A percentile compares a stretch with the other conserved stretches of the same genome.
Evolutionary conservation across 306 rosid species (phyloP).

Genomic region (Spatholobus suberectus): DNA sequence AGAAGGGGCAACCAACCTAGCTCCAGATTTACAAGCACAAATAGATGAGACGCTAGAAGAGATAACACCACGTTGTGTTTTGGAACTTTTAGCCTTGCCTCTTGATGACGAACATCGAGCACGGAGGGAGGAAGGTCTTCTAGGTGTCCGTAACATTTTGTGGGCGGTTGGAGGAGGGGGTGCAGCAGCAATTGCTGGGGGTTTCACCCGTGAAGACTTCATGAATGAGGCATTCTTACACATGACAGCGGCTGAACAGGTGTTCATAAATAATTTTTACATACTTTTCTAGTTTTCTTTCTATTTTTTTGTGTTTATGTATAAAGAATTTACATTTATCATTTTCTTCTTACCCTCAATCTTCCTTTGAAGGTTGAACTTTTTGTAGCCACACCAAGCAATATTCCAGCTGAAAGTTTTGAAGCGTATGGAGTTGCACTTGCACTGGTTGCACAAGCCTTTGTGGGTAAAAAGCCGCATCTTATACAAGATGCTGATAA

Average conservation of each 20-base stretch:
- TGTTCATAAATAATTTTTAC: conserved; percentile 34
- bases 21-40: conserved; percentile 91
- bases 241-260: conserved; percentile 98
- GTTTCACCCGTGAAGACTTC: conserved; percentile 88
- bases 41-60: conserved; percentile 97
- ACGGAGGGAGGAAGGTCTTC: conserved; percentile 89
- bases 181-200: conserved; percentile 93
- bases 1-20: conserved; percentile 96
- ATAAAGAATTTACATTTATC: neutral
- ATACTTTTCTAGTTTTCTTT: conserved; percentile 10
- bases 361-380: conserved; percentile 78
- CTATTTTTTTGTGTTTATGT: neutral
- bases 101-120: conserved; percentile 62
- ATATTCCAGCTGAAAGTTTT: conserved; percentile 95
- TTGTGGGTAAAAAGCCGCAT: conserved; percentile 86
- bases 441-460: conserved; percentile 93
- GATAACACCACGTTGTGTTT: conserved; percentile 87
- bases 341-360: neutral
- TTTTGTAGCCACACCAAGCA: conserved; percentile 91
- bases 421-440: conserved; percentile 98
- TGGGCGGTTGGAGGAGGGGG: conserved; percentile 99
- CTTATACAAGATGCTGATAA: conserved; percentile 92
- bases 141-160: conserved; percentile 86
- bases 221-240: conserved; percentile 82
- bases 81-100: conserved; percentile 90